These are phyloP conservation scores for Rhododendron ferrugineum DNA, from an alignment of 148 eudicot species.

Conservation along the genomic window DNA sequence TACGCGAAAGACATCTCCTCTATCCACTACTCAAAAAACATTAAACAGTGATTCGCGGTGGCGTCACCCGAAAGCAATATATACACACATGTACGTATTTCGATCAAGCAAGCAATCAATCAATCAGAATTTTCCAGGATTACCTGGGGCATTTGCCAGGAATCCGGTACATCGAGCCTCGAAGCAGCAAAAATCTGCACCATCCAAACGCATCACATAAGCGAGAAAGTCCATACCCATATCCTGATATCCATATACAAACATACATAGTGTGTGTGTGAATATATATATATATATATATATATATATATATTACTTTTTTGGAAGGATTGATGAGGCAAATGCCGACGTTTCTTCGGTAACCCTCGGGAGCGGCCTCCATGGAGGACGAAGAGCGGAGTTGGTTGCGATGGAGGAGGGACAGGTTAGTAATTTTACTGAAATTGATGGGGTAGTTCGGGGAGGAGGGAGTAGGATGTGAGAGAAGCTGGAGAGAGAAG, in stretches of 20 bases:
- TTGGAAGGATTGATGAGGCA: slow-evolving; percentile 80
- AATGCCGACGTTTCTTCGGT: slow-evolving; percentile 79
- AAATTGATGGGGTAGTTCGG: slow-evolving; percentile 20
- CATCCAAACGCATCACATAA: neutral
- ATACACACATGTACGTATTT: neutral
- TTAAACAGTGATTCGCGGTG: neutral
- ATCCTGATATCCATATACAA: neutral
- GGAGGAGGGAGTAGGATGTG: slow-evolving; percentile 13
- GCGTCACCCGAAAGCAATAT: neutral
- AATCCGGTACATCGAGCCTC: slow-evolving; percentile 77
- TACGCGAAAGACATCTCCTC: neutral
- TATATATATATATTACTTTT: slow-evolving; percentile 27
- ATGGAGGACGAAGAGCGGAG: slow-evolving; percentile 39
- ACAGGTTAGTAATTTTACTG: slow-evolving; percentile 22
- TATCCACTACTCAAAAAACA: neutral
- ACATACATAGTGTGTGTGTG: neutral
- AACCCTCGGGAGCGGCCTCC: slow-evolving; percentile 76
- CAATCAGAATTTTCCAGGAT: neutral
- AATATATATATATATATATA: no score
- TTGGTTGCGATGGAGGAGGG: slow-evolving; percentile 8
- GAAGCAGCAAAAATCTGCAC: slow-evolving; percentile 80
- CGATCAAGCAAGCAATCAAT: neutral
- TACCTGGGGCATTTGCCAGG: slow-evolving; percentile 99
- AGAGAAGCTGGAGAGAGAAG: slow-evolving; percentile 9
- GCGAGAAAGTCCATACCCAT: neutral